Evolutionary conservation across 495 filamentous ascomycete genomes (phyloP).

Genomic region (Monascus purpureus): DNA sequence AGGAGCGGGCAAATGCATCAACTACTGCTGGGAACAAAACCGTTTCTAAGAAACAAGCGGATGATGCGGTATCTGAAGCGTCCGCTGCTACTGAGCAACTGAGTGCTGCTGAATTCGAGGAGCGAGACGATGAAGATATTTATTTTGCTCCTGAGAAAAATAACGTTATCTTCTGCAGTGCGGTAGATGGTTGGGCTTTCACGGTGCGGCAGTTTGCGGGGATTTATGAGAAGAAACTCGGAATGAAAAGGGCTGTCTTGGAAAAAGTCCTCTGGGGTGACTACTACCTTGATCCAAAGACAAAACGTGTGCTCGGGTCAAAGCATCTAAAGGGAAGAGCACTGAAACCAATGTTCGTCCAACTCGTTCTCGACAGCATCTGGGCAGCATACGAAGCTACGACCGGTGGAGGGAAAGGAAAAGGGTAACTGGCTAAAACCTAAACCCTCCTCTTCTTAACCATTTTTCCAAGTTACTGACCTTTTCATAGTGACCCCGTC

Average conservation of each 20-base stretch:
- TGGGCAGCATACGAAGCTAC: conserved; percentile 97
- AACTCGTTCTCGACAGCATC: conserved; percentile 87
- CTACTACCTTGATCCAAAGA: conserved; percentile 93
- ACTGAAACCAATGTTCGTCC: conserved; percentile 95
- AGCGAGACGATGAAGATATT: conserved; percentile 90
- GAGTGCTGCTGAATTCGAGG: conserved; percentile 54
- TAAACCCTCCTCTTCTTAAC: conserved; percentile 7
- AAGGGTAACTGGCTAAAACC: conserved; percentile 49
- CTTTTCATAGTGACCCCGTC: conserved; percentile 47
- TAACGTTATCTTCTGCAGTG: conserved; percentile 97
- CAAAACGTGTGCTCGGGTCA: conserved; percentile 75
- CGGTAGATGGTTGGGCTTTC: conserved; percentile 96
- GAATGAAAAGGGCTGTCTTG: conserved; percentile 78
- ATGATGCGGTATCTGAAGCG: conserved; percentile 38
- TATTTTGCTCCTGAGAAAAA: conserved; percentile 98
- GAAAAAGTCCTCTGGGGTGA: conserved; percentile 97
- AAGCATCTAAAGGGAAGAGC: conserved; percentile 88
- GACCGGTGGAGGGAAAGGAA: conserved; percentile 63
- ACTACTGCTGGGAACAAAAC: conserved; percentile 28
- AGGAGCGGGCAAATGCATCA: conserved; percentile 59
- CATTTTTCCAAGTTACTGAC: conserved; percentile 15
- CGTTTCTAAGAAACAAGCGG: conserved; percentile 20
- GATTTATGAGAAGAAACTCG: conserved; percentile 92
- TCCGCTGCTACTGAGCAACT: conserved; percentile 17
- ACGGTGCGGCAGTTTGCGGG: conserved; percentile 88